These are phyloP conservation scores for Polysphondylium violaceum DNA, from an alignment of 78 protist genomes.

Conservation along the genomic window DNA sequence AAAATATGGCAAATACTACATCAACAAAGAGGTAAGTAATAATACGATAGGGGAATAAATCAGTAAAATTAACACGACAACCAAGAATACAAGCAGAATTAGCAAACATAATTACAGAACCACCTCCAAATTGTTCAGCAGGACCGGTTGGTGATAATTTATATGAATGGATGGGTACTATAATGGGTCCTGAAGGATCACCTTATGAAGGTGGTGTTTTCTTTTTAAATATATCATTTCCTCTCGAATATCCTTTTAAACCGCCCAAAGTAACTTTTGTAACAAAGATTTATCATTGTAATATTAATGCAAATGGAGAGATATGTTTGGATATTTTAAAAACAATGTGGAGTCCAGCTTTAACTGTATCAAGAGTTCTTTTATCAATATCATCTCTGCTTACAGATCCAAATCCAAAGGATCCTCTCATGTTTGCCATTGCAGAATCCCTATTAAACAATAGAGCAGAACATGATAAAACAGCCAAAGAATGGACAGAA, in stretches of 20 bases:
- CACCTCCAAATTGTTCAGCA: conserved; percentile 88
- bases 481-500: conserved; percentile 86
- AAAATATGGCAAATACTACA: not conserved
- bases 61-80: not conserved
- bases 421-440: conserved; percentile 76
- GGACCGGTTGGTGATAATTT: conserved; percentile 88
- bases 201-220: conserved; percentile 92
- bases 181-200: conserved; percentile 79
- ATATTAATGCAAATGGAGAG: conserved; percentile 93
- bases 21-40: conserved; percentile 14
- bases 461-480: conserved; percentile 53
- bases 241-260: conserved; percentile 91
- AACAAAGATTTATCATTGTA: conserved; percentile 95
- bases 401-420: conserved; percentile 81
- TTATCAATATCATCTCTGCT: conserved; percentile 79
- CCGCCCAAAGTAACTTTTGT: conserved; percentile 89
- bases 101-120: conserved; percentile 82
- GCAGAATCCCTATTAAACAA: conserved; percentile 66
- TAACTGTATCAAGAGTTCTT: conserved; percentile 66
- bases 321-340: conserved; percentile 97
- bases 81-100: conserved; percentile 87
- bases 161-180: conserved; percentile 90
- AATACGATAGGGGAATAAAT: not conserved
- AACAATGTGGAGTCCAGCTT: conserved; percentile 92
- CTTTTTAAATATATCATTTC: conserved; percentile 86